Conservation (phyloP, 1,284 basidiomycete genomes). For the Cutaneotrichosporon cavernicola region DNA sequence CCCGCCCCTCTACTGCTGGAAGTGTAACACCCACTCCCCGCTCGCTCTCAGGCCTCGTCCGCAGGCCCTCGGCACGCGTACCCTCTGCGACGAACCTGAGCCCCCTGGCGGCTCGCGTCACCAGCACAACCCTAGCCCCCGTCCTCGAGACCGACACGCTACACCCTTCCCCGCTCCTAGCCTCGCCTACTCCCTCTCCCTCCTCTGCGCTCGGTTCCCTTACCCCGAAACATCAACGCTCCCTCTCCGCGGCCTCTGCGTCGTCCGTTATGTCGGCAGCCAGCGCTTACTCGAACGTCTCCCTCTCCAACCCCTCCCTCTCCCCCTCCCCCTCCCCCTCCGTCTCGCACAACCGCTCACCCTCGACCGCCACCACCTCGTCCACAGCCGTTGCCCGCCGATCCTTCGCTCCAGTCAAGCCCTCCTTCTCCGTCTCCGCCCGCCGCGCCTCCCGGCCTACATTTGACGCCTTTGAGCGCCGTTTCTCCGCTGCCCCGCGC, state of each 20-base stretch:
- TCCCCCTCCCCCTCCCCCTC: background rate
- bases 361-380: background rate
- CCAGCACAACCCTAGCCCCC: background rate
- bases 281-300: background rate
- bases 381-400: background rate
- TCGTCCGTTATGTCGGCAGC: background rate
- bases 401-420: conserved; percentile 21
- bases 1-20: background rate
- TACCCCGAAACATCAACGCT: background rate
- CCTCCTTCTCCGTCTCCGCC: conserved; percentile 39
- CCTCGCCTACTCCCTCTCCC: background rate
- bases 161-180: background rate
- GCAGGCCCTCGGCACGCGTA: conserved; percentile 16
- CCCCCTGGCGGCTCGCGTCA: background rate
- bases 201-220: background rate
- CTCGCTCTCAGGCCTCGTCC: conserved; percentile 13
- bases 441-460: conserved; percentile 36
- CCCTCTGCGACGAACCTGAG: background rate
- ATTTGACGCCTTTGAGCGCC: conserved; percentile 36
- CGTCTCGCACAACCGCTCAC: background rate
- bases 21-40: background rate
- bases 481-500: conserved; percentile 37
- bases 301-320: background rate
- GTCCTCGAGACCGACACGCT: background rate
- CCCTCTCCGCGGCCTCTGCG: background rate